Evolutionary conservation across 768 basidiomycete species (phyloP).

Genomic region (Psilocybe subaeruginosa): DNA sequence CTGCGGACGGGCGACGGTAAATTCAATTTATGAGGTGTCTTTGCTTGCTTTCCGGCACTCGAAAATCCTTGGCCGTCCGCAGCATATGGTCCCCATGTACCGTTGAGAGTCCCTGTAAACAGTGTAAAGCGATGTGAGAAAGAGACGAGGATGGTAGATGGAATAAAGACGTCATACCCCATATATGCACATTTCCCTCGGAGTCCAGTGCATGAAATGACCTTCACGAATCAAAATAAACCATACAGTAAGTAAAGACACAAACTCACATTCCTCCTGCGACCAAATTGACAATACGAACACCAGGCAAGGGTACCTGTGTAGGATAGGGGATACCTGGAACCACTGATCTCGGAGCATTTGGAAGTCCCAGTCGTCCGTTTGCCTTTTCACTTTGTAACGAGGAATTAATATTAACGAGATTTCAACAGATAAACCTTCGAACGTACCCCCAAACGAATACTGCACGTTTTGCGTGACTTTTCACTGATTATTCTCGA

Average conservation of each 20-base stretch:
- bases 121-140: neutral
- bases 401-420: neutral
- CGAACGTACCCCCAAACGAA: constrained; percentile 54
- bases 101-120: constrained; percentile 62
- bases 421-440: constrained; percentile 2
- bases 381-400: constrained; percentile 56
- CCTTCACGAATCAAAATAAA: constrained; percentile 42
- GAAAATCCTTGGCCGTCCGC: constrained; percentile 60
- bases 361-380: constrained; percentile 63
- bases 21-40: constrained; percentile 56
- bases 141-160: neutral
- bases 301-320: constrained; percentile 60
- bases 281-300: constrained; percentile 69
- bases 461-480: constrained; percentile 29
- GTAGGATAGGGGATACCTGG: constrained; percentile 62
- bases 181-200: constrained; percentile 71
- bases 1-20: constrained; percentile 62
- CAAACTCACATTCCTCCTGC: constrained; percentile 80
- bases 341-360: constrained; percentile 33
- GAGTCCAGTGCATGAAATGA: constrained; percentile 88
- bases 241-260: neutral
- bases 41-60: constrained; percentile 49
- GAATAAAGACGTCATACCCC: constrained; percentile 56
- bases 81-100: constrained; percentile 31
- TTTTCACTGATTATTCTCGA: neutral